A percentile compares a stretch with the other conserved stretches of the same genome.
Conservation (phyloP, 2,329 filamentous ascomycete genomes). For the Exophiala xenobiotica region DNA sequence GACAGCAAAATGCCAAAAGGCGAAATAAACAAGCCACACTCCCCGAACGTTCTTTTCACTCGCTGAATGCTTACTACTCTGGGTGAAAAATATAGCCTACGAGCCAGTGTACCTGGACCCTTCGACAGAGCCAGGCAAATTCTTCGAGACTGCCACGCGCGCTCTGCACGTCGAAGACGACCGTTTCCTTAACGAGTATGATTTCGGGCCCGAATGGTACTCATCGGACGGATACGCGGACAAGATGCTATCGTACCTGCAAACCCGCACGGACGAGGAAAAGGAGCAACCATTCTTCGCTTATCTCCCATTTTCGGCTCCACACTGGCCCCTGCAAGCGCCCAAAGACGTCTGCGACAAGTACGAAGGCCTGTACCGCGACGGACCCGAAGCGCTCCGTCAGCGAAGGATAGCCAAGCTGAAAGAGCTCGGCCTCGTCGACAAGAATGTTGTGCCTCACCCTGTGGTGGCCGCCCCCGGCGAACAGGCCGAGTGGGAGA, state of each 20-base stretch:
- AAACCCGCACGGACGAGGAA: slow-evolving; percentile 14
- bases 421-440: slow-evolving; percentile 58
- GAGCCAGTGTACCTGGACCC: neutral
- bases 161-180: neutral
- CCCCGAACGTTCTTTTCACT: no score
- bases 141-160: neutral
- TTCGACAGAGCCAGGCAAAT: neutral
- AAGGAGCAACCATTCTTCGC: slow-evolving; percentile 3
- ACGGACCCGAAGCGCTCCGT: slow-evolving; percentile 59
- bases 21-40: no score
- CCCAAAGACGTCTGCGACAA: slow-evolving; percentile 56
- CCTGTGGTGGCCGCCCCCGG: slow-evolving; percentile 37
- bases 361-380: slow-evolving; percentile 61
- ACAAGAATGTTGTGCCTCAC: slow-evolving; percentile 47
- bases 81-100: neutral
- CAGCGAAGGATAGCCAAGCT: slow-evolving; percentile 54
- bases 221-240: neutral
- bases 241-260: slow-evolving; percentile 3
- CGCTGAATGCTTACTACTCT: no score
- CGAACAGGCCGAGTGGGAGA: slow-evolving; percentile 9
- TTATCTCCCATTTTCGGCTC: slow-evolving; percentile 56
- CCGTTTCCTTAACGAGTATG: neutral
- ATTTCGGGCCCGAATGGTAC: neutral
- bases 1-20: no score
- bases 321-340: slow-evolving; percentile 64